A percentile compares a stretch with the other conserved stretches of the same genome.
Evolutionary conservation across 805 yeast genomes (phyloP).

Genomic region (Pichia paraexigua): DNA sequence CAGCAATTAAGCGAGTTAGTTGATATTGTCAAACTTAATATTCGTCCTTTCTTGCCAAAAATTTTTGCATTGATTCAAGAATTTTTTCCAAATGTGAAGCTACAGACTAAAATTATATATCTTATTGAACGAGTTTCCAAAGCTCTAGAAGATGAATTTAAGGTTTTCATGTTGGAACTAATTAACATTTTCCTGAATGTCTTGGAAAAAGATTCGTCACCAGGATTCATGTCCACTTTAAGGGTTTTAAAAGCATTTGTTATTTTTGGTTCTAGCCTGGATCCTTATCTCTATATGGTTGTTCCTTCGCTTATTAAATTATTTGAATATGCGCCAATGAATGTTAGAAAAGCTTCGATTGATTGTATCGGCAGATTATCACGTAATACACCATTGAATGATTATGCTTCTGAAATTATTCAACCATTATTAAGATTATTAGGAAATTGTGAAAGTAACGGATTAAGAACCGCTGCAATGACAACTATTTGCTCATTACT

Average conservation of each 20-base stretch:
- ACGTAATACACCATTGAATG: slow-evolving; percentile 62
- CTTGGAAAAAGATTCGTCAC: slow-evolving; percentile 63
- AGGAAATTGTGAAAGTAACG: slow-evolving; percentile 34
- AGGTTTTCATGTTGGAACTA: slow-evolving; percentile 68
- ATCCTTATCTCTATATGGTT: slow-evolving; percentile 79
- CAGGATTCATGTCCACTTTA: slow-evolving; percentile 51
- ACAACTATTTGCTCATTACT: slow-evolving; percentile 73
- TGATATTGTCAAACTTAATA: slow-evolving; percentile 79
- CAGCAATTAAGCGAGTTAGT: slow-evolving; percentile 79
- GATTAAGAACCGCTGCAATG: slow-evolving; percentile 56
- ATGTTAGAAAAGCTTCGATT: slow-evolving; percentile 64
- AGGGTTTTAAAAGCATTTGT: slow-evolving; percentile 78
- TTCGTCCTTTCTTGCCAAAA: slow-evolving; percentile 71
- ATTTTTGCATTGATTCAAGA: slow-evolving; percentile 71
- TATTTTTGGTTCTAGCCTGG: slow-evolving; percentile 79
- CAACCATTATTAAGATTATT: slow-evolving; percentile 78
- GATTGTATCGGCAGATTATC: slow-evolving; percentile 78
- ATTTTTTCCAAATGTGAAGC: slow-evolving; percentile 51
- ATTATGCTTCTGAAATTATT: slow-evolving; percentile 83
- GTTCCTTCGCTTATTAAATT: slow-evolving; percentile 79
- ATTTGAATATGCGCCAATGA: slow-evolving; percentile 62
- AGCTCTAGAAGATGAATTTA: slow-evolving; percentile 89
- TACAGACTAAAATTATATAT: slow-evolving; percentile 73
- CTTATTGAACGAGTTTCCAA: slow-evolving; percentile 77
- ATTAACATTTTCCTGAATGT: slow-evolving; percentile 70